Evolutionary conservation across 2,329 filamentous ascomycete genomes (phyloP), one percentile per base, ranked within the genome.

Genomic region (Beauveria sp.): DNA sequence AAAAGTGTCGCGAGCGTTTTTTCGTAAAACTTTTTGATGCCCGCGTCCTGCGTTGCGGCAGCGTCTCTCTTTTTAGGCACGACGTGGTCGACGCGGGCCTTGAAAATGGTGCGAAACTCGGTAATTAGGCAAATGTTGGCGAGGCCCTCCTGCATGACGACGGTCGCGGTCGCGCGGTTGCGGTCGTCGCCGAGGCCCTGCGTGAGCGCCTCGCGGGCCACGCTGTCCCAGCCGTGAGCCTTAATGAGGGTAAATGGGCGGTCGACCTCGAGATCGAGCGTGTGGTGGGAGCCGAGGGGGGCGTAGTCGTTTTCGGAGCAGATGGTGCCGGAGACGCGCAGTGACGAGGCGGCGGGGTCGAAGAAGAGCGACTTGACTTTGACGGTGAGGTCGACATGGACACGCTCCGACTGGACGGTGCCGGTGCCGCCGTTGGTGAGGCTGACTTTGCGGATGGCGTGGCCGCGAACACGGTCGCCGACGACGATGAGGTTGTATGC

Each of bases 161-260:
- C 88, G 0, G 95, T 93, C 60, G 92, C 91, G 20, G 96, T 82
- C 64, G 93, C 89, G 1, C 91, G 92, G 64, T 89, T 86, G 69
- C 88, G 87, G 66, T 91, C 88, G 67, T 90, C 86, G 67, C 90
- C 87, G 16, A 93, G 81, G 1, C 92, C 88, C 72, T 96, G 91
- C 61, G 84, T 80, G 12, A 99, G 81, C 51, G 90, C 88, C 63
- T 90, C 86, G 53, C 88, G 78, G 3, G 93, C 90, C 12, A 99
- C 86, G 66, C 89, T 93, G 74, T 99, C 95, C 95, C 95, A 99
- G 47, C 92, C 75, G 60, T 74, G 87, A 45, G 84, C 83, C 76
- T 98, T 98, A 77, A 92, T 89, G 8, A 99, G 73, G 7, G 90
- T 93, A 68, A 98, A 98, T 56, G 92, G 87, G 47, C 93, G 84